These are phyloP conservation scores for Beauveria sp. DNA, from an alignment of 2,329 filamentous ascomycete genomes.

Conservation along the genomic window DNA sequence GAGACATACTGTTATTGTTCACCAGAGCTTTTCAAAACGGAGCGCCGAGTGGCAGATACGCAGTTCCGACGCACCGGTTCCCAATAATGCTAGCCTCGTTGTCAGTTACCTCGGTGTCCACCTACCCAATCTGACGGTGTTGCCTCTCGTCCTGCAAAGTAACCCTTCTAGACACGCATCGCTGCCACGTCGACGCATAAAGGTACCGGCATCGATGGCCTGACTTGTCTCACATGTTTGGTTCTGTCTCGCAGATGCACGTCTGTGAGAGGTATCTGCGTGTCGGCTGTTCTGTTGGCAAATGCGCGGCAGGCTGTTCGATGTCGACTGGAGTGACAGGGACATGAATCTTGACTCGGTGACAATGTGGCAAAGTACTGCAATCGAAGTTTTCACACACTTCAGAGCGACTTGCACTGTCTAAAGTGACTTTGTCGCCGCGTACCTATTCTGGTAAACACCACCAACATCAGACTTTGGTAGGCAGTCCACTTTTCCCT, in stretches of 20 bases:
- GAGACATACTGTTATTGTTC: not conserved
- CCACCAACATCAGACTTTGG: not conserved
- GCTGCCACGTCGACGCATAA: not conserved
- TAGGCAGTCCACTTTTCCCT: slow-evolving; percentile 2
- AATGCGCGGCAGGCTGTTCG: too few relatives aligned
- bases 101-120: not conserved
- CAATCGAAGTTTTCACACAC: too few relatives aligned
- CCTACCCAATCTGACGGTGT: not conserved
- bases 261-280: not conserved
- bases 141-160: not conserved
- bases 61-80: not conserved
- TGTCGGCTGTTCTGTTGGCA: not conserved
- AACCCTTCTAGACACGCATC: not conserved
- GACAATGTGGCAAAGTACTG: not conserved
- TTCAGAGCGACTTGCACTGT: too few relatives aligned
- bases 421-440: not conserved
- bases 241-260: not conserved
- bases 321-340: too few relatives aligned
- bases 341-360: not conserved
- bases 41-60: not conserved
- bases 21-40: not conserved
- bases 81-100: not conserved
- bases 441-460: not conserved
- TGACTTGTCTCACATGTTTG: not conserved
- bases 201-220: not conserved